Evolutionary conservation across 352 stramenopile species (phyloP), one percentile per base, ranked within the genome.

Genomic region (Phytophthora citrophthora): DNA sequence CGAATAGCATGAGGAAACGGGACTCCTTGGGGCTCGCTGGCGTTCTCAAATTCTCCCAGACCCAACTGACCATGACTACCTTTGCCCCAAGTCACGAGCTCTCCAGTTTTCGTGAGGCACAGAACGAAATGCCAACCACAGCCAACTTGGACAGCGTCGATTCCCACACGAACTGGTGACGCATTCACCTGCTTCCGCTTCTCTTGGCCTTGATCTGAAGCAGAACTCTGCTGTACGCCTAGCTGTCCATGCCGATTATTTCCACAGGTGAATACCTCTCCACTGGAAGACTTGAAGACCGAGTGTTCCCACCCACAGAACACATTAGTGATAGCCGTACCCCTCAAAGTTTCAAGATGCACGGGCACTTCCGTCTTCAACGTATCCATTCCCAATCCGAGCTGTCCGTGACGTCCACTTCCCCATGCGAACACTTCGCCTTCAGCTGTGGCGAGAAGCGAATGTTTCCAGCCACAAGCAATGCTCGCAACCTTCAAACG

Each of bases 391-490:
- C 87, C 85, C 0, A 94, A 66, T 45, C 76, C 85, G 2, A 95
- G 77, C 31, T 95, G 81, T 3, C 87, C 87, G 51, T 91, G 81
- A 8, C 85, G 83, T 12, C 87, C 87, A 50, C 52, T 77, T 20
- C 87, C 87, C 85, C 84, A 94, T n/a, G 85, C 55, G 43, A 81
- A 92, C 1, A 84, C 80, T 1, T 75, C 56, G 1, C 82, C 79
- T 31, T 77, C 64, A 41, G 51, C 56, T 12, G 82, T 81, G 6
- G 67, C 69, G 0, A 95, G 45, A 44, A 95, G 67, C 9, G 80
- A 90, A 63, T 95, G 87, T 31, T 95, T 95, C 87, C 87, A 95
- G 5, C 87, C 85, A 64, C 87, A 93, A 0, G 87, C 73, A 39
- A 95, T 50, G 39, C 81, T 90, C 24, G 61, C n/a, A 41, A 93